A percentile compares a stretch with the other conserved stretches of the same genome.
phyloP scores from a whole-genome alignment of 345 rosid species.

The Populus davidiana region DNA sequence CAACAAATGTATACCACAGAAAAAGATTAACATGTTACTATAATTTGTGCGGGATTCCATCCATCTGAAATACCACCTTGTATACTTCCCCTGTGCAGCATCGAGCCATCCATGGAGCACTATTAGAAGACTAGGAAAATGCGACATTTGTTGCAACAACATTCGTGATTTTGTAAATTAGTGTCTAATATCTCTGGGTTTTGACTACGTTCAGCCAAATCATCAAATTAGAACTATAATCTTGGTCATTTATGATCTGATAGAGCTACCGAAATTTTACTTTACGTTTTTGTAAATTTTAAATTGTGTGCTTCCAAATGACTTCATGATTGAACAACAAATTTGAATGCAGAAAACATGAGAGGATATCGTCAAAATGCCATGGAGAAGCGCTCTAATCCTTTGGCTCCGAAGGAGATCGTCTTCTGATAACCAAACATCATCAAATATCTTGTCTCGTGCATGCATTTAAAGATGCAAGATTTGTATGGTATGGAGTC shows the following conservation, averaged over 20 bases:
- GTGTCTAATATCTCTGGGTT: background rate
- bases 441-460: background rate
- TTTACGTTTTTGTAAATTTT: background rate
- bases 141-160: background rate
- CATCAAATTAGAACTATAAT: background rate
- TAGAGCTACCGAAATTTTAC: background rate
- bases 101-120: background rate
- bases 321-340: background rate
- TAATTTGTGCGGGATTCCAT: background rate
- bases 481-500: background rate
- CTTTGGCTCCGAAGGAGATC: conserved; percentile 25
- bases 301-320: background rate
- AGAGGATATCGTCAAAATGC: conserved; percentile 56
- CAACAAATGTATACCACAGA: background rate
- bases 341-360: conserved; percentile 9
- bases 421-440: conserved; percentile 16
- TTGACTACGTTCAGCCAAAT: background rate
- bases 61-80: background rate
- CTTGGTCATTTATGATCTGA: no score
- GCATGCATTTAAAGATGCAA: background rate
- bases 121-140: background rate
- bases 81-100: background rate
- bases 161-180: background rate
- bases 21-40: background rate
- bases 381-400: conserved; percentile 55